Evolutionary conservation across 352 stramenopile genomes (phyloP), one percentile per base, ranked within the genome.

Genomic region (Thalassiosira mediterranea): DNA sequence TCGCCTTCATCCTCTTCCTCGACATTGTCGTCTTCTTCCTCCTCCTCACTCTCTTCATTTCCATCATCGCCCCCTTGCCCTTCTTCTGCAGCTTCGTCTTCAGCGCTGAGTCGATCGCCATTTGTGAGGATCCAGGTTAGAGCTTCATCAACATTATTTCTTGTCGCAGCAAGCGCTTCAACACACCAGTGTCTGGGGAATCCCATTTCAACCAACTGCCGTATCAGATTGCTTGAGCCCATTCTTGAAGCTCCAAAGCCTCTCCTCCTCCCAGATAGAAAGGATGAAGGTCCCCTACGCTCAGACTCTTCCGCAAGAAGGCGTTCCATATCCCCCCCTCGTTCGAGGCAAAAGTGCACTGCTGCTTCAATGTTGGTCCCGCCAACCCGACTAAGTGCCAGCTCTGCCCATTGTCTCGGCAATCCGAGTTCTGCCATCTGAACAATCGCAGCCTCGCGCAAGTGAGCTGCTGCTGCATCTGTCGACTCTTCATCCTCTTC

Each of bases 401-500:
- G 44, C 62, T 93, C 87, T 53, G 87, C 88, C 87, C 87, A 94
- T 47, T 85, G 83, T 29, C 87, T 57, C 11, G 89, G 89, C 32
- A 94, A 70, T 13, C 89, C 89, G 31, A 94, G 78, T 46, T 94
- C 89, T n/a, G 79, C 73, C 89, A 94, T 94, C 72, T 93, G 87
- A 17, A 85, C 81, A 31, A 94, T 89, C 5, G 89, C 89, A 61
- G 73, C 87, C 62, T 93, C 87, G 23, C 82, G 61, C 5, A 91
- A 66, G 58, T 93, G 84, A 21, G 75, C 77, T 31, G 77, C 80
- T 63, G 71, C 80, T 15, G 58, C 73, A 62, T 78, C 72, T 51
- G 62, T 63, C 66, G 63, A 23, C 8, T 71, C 13, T n/a, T 25
- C 57, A 62, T 74, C 61, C 40, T 79, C 68, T 72, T 79, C 66